A percentile compares a stretch with the other conserved stretches of the same genome.
Evolutionary conservation across 805 yeast species (phyloP).

Genomic region (Yamadazyma paraphyllophila): DNA sequence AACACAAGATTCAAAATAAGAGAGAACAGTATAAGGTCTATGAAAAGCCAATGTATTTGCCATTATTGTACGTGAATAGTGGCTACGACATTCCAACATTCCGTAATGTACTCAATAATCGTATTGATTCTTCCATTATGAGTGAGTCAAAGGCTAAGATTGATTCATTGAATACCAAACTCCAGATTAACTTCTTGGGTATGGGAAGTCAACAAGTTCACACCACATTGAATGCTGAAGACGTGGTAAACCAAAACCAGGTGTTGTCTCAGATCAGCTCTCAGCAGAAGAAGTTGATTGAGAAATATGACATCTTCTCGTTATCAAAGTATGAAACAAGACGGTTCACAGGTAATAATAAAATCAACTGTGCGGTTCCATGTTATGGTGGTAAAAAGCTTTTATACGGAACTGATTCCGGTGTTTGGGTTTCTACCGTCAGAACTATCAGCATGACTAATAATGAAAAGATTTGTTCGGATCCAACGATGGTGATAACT

Average conservation of each 20-base stretch:
- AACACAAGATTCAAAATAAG: conserved; percentile 82
- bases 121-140: conserved; percentile 35
- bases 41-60: conserved; percentile 83
- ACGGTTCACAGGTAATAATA: conserved; percentile 69
- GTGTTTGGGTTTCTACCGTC: conserved; percentile 81
- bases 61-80: conserved; percentile 68
- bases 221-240: conserved; percentile 51
- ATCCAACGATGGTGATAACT: conserved; percentile 73
- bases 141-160: conserved; percentile 31
- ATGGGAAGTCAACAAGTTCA: conserved; percentile 56
- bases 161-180: conserved; percentile 29
- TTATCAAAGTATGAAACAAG: conserved; percentile 71
- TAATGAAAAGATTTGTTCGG: conserved; percentile 53
- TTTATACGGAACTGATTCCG: conserved; percentile 87
- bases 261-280: conserved; percentile 74
- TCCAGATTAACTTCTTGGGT: conserved; percentile 51
- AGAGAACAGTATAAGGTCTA: conserved; percentile 89
- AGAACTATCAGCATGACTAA: conserved; percentile 51
- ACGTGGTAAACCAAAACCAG: conserved; percentile 65
- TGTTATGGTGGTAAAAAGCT: conserved; percentile 92
- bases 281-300: conserved; percentile 74
- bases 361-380: conserved; percentile 88
- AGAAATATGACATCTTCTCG: conserved; percentile 75
- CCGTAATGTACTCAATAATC: conserved; percentile 36
- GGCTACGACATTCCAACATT: conserved; percentile 76